phyloP scores from a whole-genome alignment of 2,329 filamentous ascomycete species.

The Microdochium nivale region DNA sequence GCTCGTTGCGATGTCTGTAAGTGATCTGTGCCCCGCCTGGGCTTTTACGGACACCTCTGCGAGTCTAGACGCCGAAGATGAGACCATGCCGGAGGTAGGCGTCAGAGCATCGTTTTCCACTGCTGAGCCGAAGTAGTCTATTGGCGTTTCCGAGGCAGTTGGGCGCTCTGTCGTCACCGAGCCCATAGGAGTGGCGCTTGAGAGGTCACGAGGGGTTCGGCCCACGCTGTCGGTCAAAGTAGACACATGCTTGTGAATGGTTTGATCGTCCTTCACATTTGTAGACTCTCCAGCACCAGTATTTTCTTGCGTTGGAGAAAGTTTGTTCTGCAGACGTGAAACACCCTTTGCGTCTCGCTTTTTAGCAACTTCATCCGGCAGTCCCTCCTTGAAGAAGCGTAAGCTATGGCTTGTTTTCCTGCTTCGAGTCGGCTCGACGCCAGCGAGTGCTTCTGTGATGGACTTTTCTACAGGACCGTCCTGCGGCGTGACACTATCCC shows the following conservation, averaged over 20 bases:
- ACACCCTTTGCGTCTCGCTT: constrained; percentile 31
- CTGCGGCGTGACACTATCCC: constrained; percentile 34
- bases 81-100: not conserved
- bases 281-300: not conserved
- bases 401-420: constrained; percentile 60
- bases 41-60: not conserved
- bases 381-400: constrained; percentile 58
- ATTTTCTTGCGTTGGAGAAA: not conserved
- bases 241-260: not conserved
- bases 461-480: constrained; percentile 56
- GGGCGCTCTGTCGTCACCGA: not conserved
- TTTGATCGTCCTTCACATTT: not conserved
- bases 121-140: not conserved
- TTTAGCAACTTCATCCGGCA: constrained; percentile 49
- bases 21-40: not conserved
- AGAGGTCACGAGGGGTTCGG: not conserved
- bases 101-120: not conserved
- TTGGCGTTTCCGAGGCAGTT: not conserved
- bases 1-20: not conserved
- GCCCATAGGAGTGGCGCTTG: not conserved
- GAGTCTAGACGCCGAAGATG: not conserved
- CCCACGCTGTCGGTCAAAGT: not conserved
- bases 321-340: not conserved
- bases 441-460: constrained; percentile 52
- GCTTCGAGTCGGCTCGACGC: constrained; percentile 55